phyloP scores from a whole-genome alignment of 768 basidiomycete species.

The Auricularia sp. region DNA sequence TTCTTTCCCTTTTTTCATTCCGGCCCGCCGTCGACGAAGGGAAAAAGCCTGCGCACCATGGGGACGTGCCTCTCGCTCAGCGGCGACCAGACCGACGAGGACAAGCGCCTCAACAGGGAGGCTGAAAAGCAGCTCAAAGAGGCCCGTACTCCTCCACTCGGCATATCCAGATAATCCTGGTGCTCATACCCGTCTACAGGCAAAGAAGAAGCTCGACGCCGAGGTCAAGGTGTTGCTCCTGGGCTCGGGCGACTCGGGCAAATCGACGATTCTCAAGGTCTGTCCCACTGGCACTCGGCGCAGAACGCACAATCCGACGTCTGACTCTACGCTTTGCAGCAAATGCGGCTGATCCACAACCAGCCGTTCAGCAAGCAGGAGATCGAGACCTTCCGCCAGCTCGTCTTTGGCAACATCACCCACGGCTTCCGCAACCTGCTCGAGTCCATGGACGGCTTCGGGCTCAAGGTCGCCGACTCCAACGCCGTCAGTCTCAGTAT shows the following conservation, averaged over 20 bases:
- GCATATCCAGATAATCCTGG: neutral
- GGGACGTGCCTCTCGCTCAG: conserved; percentile 67
- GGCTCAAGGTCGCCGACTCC: conserved; percentile 56
- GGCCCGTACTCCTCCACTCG: conserved; percentile 26
- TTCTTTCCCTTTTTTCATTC: neutral
- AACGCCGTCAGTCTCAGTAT: conserved; percentile 28
- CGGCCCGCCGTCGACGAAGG: neutral
- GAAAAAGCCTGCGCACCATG: conserved; percentile 30
- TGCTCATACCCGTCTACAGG: conserved; percentile 30
- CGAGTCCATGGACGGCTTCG: conserved; percentile 86
- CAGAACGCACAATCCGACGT: neutral
- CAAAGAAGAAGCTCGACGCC: conserved; percentile 56
- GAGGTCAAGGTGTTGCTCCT: conserved; percentile 86
- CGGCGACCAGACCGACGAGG: conserved; percentile 57
- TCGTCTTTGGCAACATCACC: conserved; percentile 87
- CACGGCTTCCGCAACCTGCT: conserved; percentile 75
- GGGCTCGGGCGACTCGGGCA: conserved; percentile 90
- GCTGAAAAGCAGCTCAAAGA: conserved; percentile 74
- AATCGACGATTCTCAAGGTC: conserved; percentile 85
- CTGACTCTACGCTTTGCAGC: conserved; percentile 33
- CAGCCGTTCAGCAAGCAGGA: conserved; percentile 75
- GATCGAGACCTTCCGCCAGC: conserved; percentile 80
- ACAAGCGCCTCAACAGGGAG: conserved; percentile 52
- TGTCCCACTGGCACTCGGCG: conserved; percentile 3
- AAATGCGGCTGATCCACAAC: conserved; percentile 95